A percentile compares a stretch with the other conserved stretches of the same genome.
Conservation (phyloP, 1,284 basidiomycete genomes). For the Schizopora paradoxa region DNA sequence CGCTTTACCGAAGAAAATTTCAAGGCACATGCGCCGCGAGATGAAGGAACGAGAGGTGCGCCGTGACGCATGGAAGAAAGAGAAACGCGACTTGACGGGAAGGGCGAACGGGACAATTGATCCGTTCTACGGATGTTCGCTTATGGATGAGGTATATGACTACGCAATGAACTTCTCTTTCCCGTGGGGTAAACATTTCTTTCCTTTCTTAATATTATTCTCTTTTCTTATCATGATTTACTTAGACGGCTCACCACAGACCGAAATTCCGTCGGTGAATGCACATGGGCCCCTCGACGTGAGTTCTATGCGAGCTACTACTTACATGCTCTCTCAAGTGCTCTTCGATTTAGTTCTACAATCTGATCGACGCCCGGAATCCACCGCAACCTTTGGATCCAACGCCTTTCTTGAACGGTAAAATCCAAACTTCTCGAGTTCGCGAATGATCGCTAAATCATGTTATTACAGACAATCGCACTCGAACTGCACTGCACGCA, state of each 20-base stretch:
- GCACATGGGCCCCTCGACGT: constrained; percentile 8
- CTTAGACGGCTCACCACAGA: neutral
- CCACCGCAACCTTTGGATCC: no score
- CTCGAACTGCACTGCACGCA: constrained; percentile 16
- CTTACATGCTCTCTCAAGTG: constrained; percentile 4
- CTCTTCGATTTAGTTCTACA: neutral
- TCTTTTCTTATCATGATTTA: neutral
- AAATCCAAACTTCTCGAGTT: neutral
- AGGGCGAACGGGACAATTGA: constrained; percentile 29
- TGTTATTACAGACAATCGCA: constrained; percentile 11
- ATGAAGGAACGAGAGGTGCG: constrained; percentile 2
- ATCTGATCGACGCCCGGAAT: no score
- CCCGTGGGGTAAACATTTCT: constrained; percentile 27
- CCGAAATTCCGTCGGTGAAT: neutral
- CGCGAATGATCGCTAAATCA: neutral
- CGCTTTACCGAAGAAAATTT: neutral
- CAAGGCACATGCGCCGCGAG: neutral
- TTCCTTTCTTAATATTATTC: neutral
- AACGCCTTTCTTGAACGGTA: constrained; percentile 15
- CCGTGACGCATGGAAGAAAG: constrained; percentile 5
- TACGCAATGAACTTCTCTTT: constrained; percentile 33
- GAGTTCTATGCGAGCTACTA: constrained; percentile 10
- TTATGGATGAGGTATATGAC: constrained; percentile 32
- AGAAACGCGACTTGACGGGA: constrained; percentile 24
- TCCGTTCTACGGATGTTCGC: constrained; percentile 31